Percentiles rank a stretch among this genome's conserved stretches.
These are phyloP conservation scores for Hypoxylon sp. DNA, from an alignment of 2,329 filamentous ascomycete species.

Conservation along the genomic window DNA sequence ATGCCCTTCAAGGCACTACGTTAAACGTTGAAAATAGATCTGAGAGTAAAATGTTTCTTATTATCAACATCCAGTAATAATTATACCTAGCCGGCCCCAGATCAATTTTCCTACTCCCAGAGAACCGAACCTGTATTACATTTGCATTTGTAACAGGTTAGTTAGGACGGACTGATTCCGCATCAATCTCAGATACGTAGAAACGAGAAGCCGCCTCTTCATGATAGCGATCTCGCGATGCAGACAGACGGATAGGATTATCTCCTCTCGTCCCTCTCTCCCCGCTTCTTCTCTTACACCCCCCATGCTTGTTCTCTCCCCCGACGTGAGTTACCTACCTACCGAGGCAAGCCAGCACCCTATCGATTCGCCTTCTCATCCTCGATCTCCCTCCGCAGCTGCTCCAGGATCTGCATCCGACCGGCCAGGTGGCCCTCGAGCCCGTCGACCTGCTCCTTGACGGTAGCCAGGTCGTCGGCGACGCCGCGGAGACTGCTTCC, in stretches of 20 bases:
- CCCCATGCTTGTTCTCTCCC: neutral
- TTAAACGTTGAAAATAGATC: neutral
- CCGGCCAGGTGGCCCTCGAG: conserved; percentile 82
- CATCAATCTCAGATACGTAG: conserved; percentile 5
- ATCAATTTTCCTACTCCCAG: conserved; percentile 2
- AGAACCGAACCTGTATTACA: conserved; percentile 17
- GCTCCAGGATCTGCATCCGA: conserved; percentile 77
- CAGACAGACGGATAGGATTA: neutral
- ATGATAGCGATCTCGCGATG: neutral
- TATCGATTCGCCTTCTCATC: conserved; percentile 82
- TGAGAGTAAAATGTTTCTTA: no score
- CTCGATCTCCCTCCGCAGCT: conserved; percentile 83
- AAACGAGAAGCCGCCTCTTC: neutral
- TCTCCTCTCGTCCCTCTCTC: neutral
- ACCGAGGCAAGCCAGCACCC: no score
- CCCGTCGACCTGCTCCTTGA: conserved; percentile 94
- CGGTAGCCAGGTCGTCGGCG: conserved; percentile 83
- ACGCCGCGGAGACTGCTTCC: conserved; percentile 80
- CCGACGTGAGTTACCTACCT: conserved; percentile 45
- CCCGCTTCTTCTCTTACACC: conserved; percentile 9
- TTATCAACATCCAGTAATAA: no score
- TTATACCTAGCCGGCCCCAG: conserved; percentile 2
- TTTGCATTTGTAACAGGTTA: conserved; percentile 24
- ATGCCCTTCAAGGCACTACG: no score
- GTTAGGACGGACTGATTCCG: conserved; percentile 9